Evolutionary conservation across 2,329 filamentous ascomycete species (phyloP).

Genomic region (Alternaria brassicae): DNA sequence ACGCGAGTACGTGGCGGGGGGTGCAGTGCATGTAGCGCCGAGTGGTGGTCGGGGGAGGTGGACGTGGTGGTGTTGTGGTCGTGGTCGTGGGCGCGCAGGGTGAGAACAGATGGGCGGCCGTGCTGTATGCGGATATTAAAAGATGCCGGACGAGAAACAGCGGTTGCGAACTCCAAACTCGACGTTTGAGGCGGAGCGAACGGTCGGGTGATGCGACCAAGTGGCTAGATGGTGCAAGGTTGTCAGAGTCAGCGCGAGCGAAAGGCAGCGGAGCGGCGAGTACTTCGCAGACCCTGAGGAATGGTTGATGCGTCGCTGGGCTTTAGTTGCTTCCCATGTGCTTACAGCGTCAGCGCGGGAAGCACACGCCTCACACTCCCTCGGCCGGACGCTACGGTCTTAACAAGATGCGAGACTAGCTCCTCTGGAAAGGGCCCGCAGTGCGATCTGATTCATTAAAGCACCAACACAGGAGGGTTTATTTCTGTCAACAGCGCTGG

Average conservation of each 20-base stretch:
- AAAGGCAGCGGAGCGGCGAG: constrained; percentile 5
- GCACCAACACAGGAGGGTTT: constrained; percentile 3
- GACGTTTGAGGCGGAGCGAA: constrained; percentile 17
- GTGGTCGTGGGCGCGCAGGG: constrained; percentile 19
- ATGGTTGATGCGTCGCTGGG: background rate
- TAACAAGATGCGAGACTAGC: constrained; percentile 11
- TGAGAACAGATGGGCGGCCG: constrained; percentile 21
- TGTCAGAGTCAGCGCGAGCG: constrained; percentile 10
- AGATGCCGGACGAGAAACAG: constrained; percentile 19
- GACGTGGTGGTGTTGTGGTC: constrained; percentile 25
- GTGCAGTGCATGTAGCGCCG: constrained; percentile 14
- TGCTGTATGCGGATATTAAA: constrained; percentile 16
- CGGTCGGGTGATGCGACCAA: constrained; percentile 14
- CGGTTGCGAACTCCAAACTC: constrained; percentile 16
- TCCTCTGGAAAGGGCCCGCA: constrained; percentile 5
- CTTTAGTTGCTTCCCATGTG: constrained; percentile 12
- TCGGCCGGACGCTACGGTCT: constrained; percentile 20
- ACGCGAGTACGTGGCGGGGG: constrained; percentile 7
- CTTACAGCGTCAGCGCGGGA: constrained; percentile 18
- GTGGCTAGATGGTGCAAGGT: constrained; percentile 17
- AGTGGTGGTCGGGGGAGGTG: constrained; percentile 11
- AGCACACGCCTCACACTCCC: constrained; percentile 16
- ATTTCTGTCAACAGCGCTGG: constrained; percentile 5
- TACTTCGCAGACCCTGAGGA: constrained; percentile 6
- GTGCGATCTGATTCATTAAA: constrained; percentile 9